A percentile compares a stretch with the other conserved stretches of the same genome.
Evolutionary conservation across 2,329 filamentous ascomycete genomes (phyloP).

Genomic region (Drechslerella coelobrocha): DNA sequence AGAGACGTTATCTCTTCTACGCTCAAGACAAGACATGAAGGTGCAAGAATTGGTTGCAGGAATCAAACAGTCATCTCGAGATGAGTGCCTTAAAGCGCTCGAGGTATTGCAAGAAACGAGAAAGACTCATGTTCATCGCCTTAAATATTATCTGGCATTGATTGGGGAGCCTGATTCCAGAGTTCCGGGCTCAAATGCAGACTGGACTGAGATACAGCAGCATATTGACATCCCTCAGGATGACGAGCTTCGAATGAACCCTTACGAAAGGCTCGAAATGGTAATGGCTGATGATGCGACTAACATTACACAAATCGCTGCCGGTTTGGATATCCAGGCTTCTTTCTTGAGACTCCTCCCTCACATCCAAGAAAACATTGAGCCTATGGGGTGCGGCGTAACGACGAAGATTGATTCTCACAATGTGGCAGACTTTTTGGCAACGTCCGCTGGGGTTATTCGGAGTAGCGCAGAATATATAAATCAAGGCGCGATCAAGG

Average conservation of each 20-base stretch:
- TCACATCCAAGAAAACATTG: constrained; percentile 3
- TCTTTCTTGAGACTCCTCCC: constrained; percentile 29
- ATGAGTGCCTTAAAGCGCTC: constrained; percentile 50
- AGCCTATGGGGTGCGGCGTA: constrained; percentile 36
- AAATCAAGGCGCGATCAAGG: neutral
- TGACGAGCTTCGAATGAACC: constrained; percentile 19
- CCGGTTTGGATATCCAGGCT: constrained; percentile 15
- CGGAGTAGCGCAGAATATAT: neutral
- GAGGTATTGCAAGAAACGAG: constrained; percentile 29
- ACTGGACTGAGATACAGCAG: constrained; percentile 47
- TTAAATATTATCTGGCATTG: constrained; percentile 40
- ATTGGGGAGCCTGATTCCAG: constrained; percentile 56
- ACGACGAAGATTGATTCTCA: constrained; percentile 9
- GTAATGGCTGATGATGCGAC: constrained; percentile 19
- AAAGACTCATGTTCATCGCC: constrained; percentile 14
- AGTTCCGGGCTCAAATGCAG: constrained; percentile 55
- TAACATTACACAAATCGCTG: neutral
- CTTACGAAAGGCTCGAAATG: constrained; percentile 41
- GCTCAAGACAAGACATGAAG: constrained; percentile 41
- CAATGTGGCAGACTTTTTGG: neutral
- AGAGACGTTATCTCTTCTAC: constrained; percentile 52
- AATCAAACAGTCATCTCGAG: constrained; percentile 45
- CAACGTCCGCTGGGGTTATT: neutral
- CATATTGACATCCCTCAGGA: constrained; percentile 3
- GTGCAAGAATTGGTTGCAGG: constrained; percentile 46